These are phyloP conservation scores for Lactuca sativa DNA, from an alignment of 129 eudicot genomes.

Conservation along the genomic window DNA sequence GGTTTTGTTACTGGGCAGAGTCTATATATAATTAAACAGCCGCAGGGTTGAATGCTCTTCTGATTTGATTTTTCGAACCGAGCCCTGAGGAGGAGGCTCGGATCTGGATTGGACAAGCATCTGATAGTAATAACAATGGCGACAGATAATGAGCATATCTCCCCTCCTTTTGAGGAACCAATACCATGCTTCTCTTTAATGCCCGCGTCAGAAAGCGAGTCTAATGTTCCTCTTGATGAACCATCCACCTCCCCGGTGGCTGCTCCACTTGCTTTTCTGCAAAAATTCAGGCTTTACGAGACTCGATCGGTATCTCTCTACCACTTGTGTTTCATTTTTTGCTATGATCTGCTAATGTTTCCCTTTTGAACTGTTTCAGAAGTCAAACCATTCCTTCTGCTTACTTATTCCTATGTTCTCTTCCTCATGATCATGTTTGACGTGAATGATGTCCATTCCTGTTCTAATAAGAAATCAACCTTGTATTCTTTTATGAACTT, in stretches of 20 bases:
- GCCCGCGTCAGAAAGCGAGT: not conserved
- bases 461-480: not conserved
- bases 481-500: not conserved
- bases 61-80: conserved; percentile 48
- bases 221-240: not conserved
- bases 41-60: conserved; percentile 43
- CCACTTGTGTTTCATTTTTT: not conserved
- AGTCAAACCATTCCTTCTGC: not conserved
- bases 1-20: conserved; percentile 23
- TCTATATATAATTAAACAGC: not conserved
- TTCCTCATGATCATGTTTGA: not conserved
- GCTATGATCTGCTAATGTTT: not conserved
- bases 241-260: conserved; percentile 27
- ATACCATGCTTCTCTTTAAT: not conserved
- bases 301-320: conserved; percentile 60
- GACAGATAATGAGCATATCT: conserved; percentile 22
- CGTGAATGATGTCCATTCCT: not conserved
- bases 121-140: conserved; percentile 23
- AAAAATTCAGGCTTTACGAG: conserved; percentile 73
- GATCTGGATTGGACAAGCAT: conserved; percentile 28
- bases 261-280: conserved; percentile 39
- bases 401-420: not conserved
- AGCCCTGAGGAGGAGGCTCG: conserved; percentile 62
- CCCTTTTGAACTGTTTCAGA: not conserved
- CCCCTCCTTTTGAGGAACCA: not conserved